A percentile compares a stretch with the other conserved stretches of the same genome.
Evolutionary conservation across 257 asterid genomes (phyloP).

Genomic region (Eucommia ulmoides): DNA sequence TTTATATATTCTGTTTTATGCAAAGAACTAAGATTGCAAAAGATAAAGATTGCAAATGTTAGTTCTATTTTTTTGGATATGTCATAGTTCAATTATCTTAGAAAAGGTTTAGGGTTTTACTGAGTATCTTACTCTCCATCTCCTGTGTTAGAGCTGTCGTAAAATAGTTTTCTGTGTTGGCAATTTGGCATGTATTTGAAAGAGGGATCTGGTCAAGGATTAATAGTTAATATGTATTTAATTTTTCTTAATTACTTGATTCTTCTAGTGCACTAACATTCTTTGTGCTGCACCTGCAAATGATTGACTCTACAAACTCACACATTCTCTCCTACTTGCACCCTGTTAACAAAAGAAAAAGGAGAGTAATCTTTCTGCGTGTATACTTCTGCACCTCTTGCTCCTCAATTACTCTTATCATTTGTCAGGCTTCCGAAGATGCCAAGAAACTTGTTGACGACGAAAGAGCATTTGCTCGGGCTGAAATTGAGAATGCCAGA

Average conservation of each 20-base stretch:
- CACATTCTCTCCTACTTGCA: background rate
- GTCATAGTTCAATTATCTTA: too few relatives aligned
- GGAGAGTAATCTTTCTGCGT: background rate
- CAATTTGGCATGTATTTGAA: too few relatives aligned
- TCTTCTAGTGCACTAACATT: background rate
- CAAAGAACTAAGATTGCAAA: too few relatives aligned
- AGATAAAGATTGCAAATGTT: too few relatives aligned
- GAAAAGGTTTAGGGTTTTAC: too few relatives aligned
- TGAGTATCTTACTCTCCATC: too few relatives aligned
- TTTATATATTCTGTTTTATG: too few relatives aligned
- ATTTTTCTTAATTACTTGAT: background rate
- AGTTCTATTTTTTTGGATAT: too few relatives aligned
- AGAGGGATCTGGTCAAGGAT: background rate
- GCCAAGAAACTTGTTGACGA: slow-evolving; percentile 84
- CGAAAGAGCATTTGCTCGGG: slow-evolving; percentile 84
- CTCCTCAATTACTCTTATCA: background rate
- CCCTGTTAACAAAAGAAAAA: background rate
- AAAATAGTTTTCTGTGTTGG: too few relatives aligned
- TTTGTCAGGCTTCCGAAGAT: slow-evolving; percentile 86
- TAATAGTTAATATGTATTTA: too few relatives aligned
- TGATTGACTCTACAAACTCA: background rate
- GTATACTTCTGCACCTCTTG: slow-evolving; percentile 1
- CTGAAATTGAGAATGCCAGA: slow-evolving; percentile 93
- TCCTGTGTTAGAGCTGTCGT: too few relatives aligned
- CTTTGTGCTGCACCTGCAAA: background rate